phyloP scores from a whole-genome alignment of 2,329 filamentous ascomycete genomes.

The Apiospora sp. region DNA sequence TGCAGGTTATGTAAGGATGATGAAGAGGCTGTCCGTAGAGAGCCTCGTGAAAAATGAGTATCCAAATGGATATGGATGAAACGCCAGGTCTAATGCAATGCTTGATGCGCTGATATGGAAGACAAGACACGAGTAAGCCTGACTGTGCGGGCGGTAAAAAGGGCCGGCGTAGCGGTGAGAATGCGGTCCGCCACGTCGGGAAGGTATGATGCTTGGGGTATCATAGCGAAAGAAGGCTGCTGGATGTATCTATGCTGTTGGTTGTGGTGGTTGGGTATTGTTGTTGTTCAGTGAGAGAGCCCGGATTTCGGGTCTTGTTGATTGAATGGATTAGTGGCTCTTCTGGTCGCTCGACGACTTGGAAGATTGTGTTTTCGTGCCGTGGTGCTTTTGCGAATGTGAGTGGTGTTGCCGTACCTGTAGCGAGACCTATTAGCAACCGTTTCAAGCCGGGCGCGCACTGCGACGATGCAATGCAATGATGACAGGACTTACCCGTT shows the following conservation, averaged over 20 bases:
- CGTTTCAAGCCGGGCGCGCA: not conserved
- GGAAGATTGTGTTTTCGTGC: conserved; percentile 26
- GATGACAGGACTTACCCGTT: conserved; percentile 41
- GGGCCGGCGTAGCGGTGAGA: not conserved
- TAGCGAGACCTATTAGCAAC: conserved; percentile 28
- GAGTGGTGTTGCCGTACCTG: conserved; percentile 37
- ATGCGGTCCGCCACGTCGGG: conserved; percentile 7
- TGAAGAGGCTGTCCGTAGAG: not conserved
- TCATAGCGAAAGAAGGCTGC: conserved; percentile 17
- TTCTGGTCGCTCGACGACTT: conserved; percentile 37
- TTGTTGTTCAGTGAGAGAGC: conserved; percentile 28
- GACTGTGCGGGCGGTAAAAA: not conserved
- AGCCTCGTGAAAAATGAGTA: conserved; percentile 7
- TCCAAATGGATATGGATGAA: not conserved
- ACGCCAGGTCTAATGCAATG: conserved; percentile 24
- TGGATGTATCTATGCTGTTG: conserved; percentile 16
- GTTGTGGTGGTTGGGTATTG: not conserved
- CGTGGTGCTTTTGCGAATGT: conserved; percentile 36
- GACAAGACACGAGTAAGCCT: conserved; percentile 20
- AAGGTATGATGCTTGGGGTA: conserved; percentile 20
- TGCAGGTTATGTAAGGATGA: not conserved
- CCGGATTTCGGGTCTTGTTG: not conserved
- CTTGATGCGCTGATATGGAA: conserved; percentile 20
- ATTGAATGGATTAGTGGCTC: conserved; percentile 32
- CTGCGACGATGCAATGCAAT: not conserved